These are phyloP conservation scores for Pythium rishiriense DNA, from an alignment of 352 stramenopile genomes.

Conservation along the genomic window DNA sequence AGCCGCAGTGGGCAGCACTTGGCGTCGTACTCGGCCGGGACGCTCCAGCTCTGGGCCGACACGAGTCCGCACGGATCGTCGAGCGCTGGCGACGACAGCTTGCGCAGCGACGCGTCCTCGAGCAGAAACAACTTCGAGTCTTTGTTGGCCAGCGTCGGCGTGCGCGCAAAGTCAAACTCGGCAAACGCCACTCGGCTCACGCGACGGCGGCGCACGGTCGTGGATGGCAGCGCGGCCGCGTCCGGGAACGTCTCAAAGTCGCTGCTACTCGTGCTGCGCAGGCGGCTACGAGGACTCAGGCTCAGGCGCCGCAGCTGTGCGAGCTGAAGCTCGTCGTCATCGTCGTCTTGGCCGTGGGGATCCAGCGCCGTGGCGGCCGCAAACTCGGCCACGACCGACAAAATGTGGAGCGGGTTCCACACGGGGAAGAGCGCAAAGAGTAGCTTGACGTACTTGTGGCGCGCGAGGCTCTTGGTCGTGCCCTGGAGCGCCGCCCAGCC, in stretches of 20 bases:
- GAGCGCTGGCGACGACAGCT: slow-evolving; percentile 49
- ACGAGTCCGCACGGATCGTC: slow-evolving; percentile 67
- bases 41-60: slow-evolving; percentile 57
- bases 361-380: slow-evolving; percentile 23
- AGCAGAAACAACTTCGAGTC: slow-evolving; percentile 58
- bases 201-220: slow-evolving; percentile 8
- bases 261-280: slow-evolving; percentile 4
- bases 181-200: slow-evolving; percentile 38
- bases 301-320: slow-evolving; percentile 35
- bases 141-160: slow-evolving; percentile 41
- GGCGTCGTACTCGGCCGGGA: slow-evolving; percentile 57
- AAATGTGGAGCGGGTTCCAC: slow-evolving; percentile 61
- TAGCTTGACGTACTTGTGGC: slow-evolving; percentile 82
- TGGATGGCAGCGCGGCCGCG: not conserved
- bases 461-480: slow-evolving; percentile 35
- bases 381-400: slow-evolving; percentile 51
- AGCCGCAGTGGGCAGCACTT: slow-evolving; percentile 68
- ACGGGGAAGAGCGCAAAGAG: slow-evolving; percentile 70
- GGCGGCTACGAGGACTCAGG: slow-evolving; percentile 17
- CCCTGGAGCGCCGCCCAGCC: slow-evolving; percentile 71
- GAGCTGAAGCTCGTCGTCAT: slow-evolving; percentile 22
- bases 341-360: slow-evolving; percentile 20
- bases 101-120: slow-evolving; percentile 46
- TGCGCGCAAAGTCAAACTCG: slow-evolving; percentile 70
- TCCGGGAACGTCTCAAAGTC: slow-evolving; percentile 17